Percentiles rank a stretch among this genome's conserved stretches.
phyloP scores from a whole-genome alignment of 306 rosid genomes.

The Vigna mungo region DNA sequence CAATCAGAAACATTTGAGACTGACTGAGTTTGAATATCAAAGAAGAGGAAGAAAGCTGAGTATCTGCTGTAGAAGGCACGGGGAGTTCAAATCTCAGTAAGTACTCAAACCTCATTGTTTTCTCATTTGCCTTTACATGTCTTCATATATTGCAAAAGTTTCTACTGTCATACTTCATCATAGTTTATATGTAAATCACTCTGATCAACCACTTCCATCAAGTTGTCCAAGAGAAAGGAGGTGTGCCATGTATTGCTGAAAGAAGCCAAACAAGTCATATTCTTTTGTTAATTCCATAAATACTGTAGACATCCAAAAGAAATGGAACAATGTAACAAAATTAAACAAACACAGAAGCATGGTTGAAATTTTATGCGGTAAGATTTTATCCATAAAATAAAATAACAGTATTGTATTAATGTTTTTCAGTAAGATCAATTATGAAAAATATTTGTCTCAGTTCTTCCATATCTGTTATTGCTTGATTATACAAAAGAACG shows the following conservation, averaged over 20 bases:
- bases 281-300: conserved; percentile 6
- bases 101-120: conserved; percentile 27
- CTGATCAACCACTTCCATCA: conserved; percentile 80
- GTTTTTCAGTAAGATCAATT: conserved; percentile 9
- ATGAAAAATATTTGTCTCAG: background rate
- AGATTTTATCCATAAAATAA: background rate
- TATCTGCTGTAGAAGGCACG: conserved; percentile 7
- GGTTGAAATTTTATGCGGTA: background rate
- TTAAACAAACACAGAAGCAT: conserved; percentile 24
- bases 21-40: background rate
- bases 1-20: conserved; percentile 14
- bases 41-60: background rate
- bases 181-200: conserved; percentile 41
- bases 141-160: conserved; percentile 10
- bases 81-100: background rate
- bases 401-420: background rate
- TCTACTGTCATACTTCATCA: conserved; percentile 6
- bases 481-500: conserved; percentile 12
- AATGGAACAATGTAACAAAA: conserved; percentile 6
- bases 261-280: conserved; percentile 27
- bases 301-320: conserved; percentile 11
- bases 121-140: conserved; percentile 15
- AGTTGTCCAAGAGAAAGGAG: conserved; percentile 86
- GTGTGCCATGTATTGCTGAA: conserved; percentile 97
- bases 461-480: background rate